Evolutionary conservation across 2,329 filamentous ascomycete species (phyloP).

Genomic region (Colletotrichum spinosum): DNA sequence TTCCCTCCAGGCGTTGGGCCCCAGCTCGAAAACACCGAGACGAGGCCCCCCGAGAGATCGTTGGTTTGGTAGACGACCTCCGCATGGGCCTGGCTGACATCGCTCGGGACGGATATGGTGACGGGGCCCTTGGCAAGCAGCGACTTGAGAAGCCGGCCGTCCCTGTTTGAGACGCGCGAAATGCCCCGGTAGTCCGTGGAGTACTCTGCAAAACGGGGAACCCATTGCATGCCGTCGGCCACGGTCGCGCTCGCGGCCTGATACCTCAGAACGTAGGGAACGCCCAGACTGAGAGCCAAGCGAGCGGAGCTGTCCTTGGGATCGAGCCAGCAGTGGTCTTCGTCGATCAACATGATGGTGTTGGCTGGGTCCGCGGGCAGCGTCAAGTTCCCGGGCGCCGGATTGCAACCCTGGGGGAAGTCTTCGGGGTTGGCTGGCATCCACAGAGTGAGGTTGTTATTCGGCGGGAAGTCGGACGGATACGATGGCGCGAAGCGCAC

Average conservation of each 20-base stretch:
- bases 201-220: not conserved
- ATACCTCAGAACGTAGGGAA: not conserved
- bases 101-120: not conserved
- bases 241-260: not conserved
- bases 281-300: not conserved
- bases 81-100: not conserved
- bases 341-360: not conserved
- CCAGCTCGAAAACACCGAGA: conserved; percentile 28
- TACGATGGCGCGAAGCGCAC: not conserved
- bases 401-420: not conserved
- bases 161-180: not conserved
- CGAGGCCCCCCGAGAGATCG: conserved; percentile 9
- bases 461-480: not conserved
- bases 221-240: not conserved
- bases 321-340: not conserved
- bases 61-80: conserved; percentile 1
- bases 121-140: not conserved
- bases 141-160: not conserved
- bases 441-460: not conserved
- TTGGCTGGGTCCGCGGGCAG: not conserved
- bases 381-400: not conserved
- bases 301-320: not conserved
- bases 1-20: conserved; percentile 35
- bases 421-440: not conserved
- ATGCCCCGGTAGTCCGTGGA: not conserved